phyloP scores from a whole-genome alignment of 2,329 filamentous ascomycete species.

The Fusarium heterosporum region DNA sequence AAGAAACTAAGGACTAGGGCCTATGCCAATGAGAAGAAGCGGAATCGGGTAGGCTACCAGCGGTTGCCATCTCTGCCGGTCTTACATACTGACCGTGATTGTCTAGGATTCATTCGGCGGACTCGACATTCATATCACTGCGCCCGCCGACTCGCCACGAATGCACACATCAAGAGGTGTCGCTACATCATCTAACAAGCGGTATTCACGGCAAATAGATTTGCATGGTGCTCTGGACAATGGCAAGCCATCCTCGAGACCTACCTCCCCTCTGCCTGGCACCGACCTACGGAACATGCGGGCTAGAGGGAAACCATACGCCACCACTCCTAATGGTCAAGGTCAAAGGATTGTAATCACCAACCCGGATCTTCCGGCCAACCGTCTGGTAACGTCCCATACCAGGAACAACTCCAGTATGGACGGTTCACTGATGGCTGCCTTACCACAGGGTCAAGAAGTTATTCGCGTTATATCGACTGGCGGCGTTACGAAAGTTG shows the following conservation, averaged over 20 bases:
- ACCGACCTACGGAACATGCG: slow-evolving; percentile 65
- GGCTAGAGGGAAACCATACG: slow-evolving; percentile 63
- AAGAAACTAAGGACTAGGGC: slow-evolving; percentile 84
- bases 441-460: slow-evolving; percentile 85
- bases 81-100: slow-evolving; percentile 17
- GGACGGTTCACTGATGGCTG: slow-evolving; percentile 87
- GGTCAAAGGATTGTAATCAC: slow-evolving; percentile 49
- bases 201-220: slow-evolving; percentile 73
- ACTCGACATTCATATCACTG: slow-evolving; percentile 72
- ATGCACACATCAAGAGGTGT: slow-evolving; percentile 68
- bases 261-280: slow-evolving; percentile 71
- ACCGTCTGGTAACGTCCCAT: slow-evolving; percentile 74
- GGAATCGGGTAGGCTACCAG: slow-evolving; percentile 77
- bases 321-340: slow-evolving; percentile 33
- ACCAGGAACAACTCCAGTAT: slow-evolving; percentile 84
- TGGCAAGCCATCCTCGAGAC: slow-evolving; percentile 71
- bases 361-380: slow-evolving; percentile 72
- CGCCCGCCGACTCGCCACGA: slow-evolving; percentile 60
- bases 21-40: slow-evolving; percentile 81
- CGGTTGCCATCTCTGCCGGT: neutral
- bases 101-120: slow-evolving; percentile 83
- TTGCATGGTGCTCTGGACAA: slow-evolving; percentile 56
- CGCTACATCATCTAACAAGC: slow-evolving; percentile 62
- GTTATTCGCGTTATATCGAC: slow-evolving; percentile 95
- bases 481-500: slow-evolving; percentile 89